A percentile compares a stretch with the other conserved stretches of the same genome.
These are phyloP conservation scores for Laburnicola sp. DNA, from an alignment of 2,329 filamentous ascomycete species.

Conservation along the genomic window DNA sequence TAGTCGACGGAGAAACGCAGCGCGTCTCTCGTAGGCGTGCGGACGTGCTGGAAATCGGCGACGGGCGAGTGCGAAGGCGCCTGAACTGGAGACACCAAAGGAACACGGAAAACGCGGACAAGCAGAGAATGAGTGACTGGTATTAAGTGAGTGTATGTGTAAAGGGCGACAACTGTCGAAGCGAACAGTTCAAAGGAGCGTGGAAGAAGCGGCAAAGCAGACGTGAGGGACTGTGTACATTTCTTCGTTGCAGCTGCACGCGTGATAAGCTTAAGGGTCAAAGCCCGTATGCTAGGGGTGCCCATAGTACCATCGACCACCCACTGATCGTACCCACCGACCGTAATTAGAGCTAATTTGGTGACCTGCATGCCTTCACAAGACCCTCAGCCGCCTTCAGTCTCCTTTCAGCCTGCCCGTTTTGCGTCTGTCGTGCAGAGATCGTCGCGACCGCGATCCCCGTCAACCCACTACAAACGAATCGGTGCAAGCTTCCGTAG, in stretches of 20 bases:
- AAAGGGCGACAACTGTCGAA: constrained; percentile 32
- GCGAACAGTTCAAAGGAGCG: constrained; percentile 29
- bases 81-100: constrained; percentile 20
- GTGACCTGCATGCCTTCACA: constrained; percentile 39
- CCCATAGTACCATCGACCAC: constrained; percentile 35
- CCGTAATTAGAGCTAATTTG: constrained; percentile 41
- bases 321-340: constrained; percentile 21
- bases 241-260: constrained; percentile 23
- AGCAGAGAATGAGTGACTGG: constrained; percentile 30
- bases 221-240: constrained; percentile 31
- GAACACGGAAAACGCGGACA: constrained; percentile 16
- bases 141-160: constrained; percentile 23
- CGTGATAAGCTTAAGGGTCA: constrained; percentile 27
- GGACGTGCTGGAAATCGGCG: constrained; percentile 13
- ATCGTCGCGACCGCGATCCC: constrained; percentile 8
- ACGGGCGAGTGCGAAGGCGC: constrained; percentile 12
- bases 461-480: constrained; percentile 4
- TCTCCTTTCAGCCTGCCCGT: constrained; percentile 28
- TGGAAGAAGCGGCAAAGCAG: constrained; percentile 18
- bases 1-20: constrained; percentile 42
- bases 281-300: constrained; percentile 31
- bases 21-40: constrained; percentile 35
- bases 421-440: constrained; percentile 29
- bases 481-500: constrained; percentile 7
- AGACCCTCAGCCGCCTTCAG: constrained; percentile 25